Evolutionary conservation across 345 rosid genomes (phyloP).

Genomic region (Eucalyptus cladocalyx): DNA sequence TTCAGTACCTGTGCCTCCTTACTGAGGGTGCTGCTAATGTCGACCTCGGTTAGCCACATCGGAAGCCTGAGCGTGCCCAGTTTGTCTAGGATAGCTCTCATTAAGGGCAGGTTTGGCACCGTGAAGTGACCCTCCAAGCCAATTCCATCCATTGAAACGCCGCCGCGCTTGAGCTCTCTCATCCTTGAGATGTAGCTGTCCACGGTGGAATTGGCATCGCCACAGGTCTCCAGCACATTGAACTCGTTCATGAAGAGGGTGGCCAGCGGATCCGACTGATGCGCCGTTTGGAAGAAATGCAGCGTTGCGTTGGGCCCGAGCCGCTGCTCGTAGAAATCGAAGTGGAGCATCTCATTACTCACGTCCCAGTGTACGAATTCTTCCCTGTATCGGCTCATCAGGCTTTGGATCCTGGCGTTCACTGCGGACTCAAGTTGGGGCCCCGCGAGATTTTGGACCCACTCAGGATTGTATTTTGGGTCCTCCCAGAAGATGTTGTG

Average conservation of each 20-base stretch:
- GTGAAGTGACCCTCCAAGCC: conserved; percentile 78
- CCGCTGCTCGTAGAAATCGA: conserved; percentile 55
- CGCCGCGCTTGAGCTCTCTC: conserved; percentile 38
- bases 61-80: conserved; percentile 61
- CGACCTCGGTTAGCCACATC: conserved; percentile 85
- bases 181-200: conserved; percentile 45
- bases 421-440: conserved; percentile 43
- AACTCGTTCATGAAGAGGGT: conserved; percentile 75
- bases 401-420: conserved; percentile 44
- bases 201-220: conserved; percentile 53
- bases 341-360: conserved; percentile 89
- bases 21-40: conserved; percentile 34
- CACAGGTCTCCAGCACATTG: conserved; percentile 77
- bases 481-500: conserved; percentile 96
- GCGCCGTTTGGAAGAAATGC: conserved; percentile 49
- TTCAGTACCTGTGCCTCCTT: conserved; percentile 36
- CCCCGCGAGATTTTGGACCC: conserved; percentile 44
- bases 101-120: conserved; percentile 49
- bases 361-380: conserved; percentile 84
- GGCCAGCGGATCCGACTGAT: conserved; percentile 46
- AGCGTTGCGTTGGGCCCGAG: conserved; percentile 57
- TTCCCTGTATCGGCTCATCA: conserved; percentile 63
- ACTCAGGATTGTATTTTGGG: conserved; percentile 52
- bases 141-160: conserved; percentile 51
- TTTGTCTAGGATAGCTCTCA: conserved; percentile 68